Evolutionary conservation across 2,329 filamentous ascomycete species (phyloP).

Genomic region (Apiospora saccharicola): DNA sequence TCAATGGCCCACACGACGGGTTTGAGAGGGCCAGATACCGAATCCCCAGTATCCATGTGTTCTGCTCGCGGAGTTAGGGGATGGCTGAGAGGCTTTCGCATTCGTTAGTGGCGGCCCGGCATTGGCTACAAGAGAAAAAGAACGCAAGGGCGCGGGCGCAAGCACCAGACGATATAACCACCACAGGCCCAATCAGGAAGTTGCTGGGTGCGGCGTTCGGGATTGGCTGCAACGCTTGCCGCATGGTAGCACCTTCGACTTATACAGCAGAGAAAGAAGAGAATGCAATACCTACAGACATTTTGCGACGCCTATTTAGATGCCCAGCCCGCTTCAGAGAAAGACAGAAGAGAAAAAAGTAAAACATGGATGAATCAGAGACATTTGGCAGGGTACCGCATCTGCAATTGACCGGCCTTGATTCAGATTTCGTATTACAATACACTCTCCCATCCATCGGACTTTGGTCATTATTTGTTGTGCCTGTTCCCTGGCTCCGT

Average conservation of each 20-base stretch:
- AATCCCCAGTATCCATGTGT: too few species aligned
- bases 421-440: conserved; percentile 20
- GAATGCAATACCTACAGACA: neutral
- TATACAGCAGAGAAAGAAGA: neutral
- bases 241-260: neutral
- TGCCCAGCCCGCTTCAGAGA: neutral
- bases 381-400: conserved; percentile 5
- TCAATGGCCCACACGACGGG: too few species aligned
- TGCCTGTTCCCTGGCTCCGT: neutral
- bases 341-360: neutral
- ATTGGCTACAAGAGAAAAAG: neutral
- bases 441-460: neutral
- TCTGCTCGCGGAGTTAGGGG: too few species aligned
- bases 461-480: neutral
- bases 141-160: neutral
- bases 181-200: neutral
- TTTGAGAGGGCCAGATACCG: too few species aligned
- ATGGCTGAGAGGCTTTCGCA: too few species aligned
- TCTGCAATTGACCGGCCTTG: conserved; percentile 18
- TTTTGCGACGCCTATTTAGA: neutral
- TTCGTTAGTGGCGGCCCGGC: neutral
- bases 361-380: conserved; percentile 13
- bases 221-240: neutral
- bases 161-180: neutral
- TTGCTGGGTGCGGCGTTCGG: conserved; percentile 5